Conservation (phyloP, 78 protist species). For the Fonticula alba region DNA sequence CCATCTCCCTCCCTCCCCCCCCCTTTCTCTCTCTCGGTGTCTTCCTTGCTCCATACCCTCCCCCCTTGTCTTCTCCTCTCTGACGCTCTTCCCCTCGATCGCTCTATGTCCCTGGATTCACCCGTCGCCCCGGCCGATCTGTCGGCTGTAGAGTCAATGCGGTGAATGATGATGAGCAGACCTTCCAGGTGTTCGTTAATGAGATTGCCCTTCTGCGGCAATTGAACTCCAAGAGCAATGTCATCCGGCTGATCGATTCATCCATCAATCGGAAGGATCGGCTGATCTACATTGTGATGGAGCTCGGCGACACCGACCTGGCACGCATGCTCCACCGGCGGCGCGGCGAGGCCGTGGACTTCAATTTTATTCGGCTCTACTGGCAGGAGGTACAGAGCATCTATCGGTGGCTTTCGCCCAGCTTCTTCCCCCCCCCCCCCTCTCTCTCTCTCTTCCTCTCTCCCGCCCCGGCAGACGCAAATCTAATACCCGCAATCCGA, state of each 20-base stretch:
- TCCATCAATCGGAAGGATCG: constrained; percentile 21
- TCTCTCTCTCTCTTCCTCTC: too few species aligned
- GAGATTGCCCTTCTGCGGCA: constrained; percentile 52
- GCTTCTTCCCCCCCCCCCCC: not conserved
- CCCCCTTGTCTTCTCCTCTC: too few species aligned
- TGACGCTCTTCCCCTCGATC: not conserved
- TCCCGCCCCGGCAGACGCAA: not conserved
- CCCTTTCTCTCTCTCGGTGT: too few species aligned
- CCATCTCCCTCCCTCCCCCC: not conserved
- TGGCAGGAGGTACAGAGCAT: constrained; percentile 46
- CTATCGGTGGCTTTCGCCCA: too few species aligned
- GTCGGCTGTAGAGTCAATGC: too few species aligned
- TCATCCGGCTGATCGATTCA: constrained; percentile 43
- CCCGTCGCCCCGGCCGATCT: too few species aligned
- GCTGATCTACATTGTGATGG: constrained; percentile 53
- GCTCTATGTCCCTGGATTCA: too few species aligned
- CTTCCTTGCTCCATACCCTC: not conserved
- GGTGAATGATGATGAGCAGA: not conserved
- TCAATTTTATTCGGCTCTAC: constrained; percentile 40
- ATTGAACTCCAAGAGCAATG: constrained; percentile 12
- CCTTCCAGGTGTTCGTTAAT: constrained; percentile 41
- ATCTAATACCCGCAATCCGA: not conserved
- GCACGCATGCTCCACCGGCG: constrained; percentile 9
- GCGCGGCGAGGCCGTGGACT: constrained; percentile 12
- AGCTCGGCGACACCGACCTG: constrained; percentile 71